A percentile compares a stretch with the other conserved stretches of the same genome.
phyloP scores from a whole-genome alignment of 257 asterid species.

The Cordia subcordata region DNA sequence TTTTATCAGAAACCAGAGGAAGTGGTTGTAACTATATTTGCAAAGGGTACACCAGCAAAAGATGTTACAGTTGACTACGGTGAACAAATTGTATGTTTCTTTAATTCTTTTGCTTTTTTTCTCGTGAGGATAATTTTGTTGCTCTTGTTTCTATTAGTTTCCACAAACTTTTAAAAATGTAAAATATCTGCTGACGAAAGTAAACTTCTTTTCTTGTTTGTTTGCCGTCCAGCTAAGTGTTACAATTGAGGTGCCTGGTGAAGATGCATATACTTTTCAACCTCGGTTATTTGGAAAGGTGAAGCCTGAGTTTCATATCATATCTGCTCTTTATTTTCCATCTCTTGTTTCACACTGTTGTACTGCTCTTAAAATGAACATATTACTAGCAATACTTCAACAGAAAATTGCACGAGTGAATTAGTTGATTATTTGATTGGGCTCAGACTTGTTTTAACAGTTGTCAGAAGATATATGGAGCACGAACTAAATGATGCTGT shows the following conservation, averaged over 20 bases:
- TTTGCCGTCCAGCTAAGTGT: slow-evolving; percentile 70
- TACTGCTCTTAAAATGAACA: too few relatives aligned
- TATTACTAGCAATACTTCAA: too few relatives aligned
- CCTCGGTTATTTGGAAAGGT: slow-evolving; percentile 94
- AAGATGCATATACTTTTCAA: slow-evolving; percentile 74
- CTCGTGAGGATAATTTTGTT: too few relatives aligned
- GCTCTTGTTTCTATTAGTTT: not conserved
- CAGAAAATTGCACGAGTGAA: too few relatives aligned
- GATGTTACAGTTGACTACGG: slow-evolving; percentile 71
- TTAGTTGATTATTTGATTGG: too few relatives aligned
- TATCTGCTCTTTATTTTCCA: too few relatives aligned
- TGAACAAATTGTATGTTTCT: slow-evolving; percentile 78
- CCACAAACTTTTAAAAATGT: not conserved
- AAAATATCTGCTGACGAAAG: not conserved
- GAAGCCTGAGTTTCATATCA: slow-evolving; percentile 8
- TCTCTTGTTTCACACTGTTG: too few relatives aligned
- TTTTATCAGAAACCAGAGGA: slow-evolving; percentile 94
- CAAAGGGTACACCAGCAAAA: slow-evolving; percentile 69
- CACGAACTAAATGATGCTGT: too few relatives aligned
- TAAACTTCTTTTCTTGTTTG: slow-evolving; percentile 3
- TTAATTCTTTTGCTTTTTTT: not conserved
- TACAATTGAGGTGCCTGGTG: slow-evolving; percentile 71
- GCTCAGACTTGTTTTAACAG: too few relatives aligned
- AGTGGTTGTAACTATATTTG: slow-evolving; percentile 88
- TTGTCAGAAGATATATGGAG: too few relatives aligned